Evolutionary conservation across 2,329 filamentous ascomycete genomes (phyloP).

Genomic region (Davidsoniella neocaledoniae): DNA sequence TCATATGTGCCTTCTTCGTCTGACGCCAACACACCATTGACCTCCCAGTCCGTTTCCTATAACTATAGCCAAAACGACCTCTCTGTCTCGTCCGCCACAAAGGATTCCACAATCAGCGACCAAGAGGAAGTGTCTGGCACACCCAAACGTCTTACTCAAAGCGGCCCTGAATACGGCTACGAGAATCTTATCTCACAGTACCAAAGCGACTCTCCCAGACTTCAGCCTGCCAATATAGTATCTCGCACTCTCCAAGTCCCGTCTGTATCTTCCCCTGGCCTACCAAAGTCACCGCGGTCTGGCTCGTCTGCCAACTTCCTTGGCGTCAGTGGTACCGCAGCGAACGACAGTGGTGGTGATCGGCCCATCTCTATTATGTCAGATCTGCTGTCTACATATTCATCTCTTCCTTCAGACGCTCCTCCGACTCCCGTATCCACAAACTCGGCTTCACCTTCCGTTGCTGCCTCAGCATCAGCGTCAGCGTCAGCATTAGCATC

Average conservation of each 20-base stretch:
- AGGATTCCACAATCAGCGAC: constrained; percentile 15
- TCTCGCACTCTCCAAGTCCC: constrained; percentile 9
- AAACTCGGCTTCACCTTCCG: constrained; percentile 1
- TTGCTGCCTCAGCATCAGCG: not conserved
- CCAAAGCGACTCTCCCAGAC: constrained; percentile 2
- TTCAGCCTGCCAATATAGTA: too few relatives aligned
- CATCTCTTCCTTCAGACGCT: constrained; percentile 16
- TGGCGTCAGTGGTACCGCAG: constrained; percentile 14
- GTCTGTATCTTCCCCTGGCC: not conserved
- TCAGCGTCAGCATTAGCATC: not conserved
- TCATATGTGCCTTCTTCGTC: not conserved
- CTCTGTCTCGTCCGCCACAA: constrained; percentile 11
- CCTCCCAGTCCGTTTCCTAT: constrained; percentile 9
- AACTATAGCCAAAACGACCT: too few relatives aligned
- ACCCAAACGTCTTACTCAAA: constrained; percentile 1
- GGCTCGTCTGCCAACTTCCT: not conserved
- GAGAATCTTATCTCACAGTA: constrained; percentile 7
- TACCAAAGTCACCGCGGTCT: not conserved
- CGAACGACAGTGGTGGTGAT: constrained; percentile 14
- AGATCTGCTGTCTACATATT: constrained; percentile 15
- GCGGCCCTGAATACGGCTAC: constrained; percentile 7
- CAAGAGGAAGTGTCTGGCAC: not conserved
- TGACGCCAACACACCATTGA: constrained; percentile 12
- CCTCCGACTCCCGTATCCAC: constrained; percentile 12
- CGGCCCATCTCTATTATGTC: constrained; percentile 11